Evolutionary conservation across 2,329 filamentous ascomycete genomes (phyloP).

Genomic region (Meredithiella fracta): DNA sequence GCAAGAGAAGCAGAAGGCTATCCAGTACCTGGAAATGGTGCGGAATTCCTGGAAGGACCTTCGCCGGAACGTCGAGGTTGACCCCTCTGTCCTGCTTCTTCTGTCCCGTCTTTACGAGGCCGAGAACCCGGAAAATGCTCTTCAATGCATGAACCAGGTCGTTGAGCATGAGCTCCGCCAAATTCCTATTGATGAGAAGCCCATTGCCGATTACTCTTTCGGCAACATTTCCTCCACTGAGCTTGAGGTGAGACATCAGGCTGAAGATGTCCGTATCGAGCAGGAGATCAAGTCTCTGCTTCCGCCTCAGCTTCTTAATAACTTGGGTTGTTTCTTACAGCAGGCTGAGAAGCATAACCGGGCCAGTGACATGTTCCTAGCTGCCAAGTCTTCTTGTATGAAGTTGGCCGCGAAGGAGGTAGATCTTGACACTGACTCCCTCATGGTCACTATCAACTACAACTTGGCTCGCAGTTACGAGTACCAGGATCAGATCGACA

Average conservation of each 20-base stretch:
- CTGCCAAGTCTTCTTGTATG: conserved; percentile 76
- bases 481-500: conserved; percentile 59
- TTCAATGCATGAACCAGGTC: conserved; percentile 82
- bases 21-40: conserved; percentile 67
- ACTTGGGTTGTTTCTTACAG: conserved; percentile 91
- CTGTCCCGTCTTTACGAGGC: conserved; percentile 79
- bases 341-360: conserved; percentile 66
- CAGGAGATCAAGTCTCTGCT: conserved; percentile 56
- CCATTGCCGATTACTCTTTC: conserved; percentile 21
- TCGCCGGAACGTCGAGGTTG: conserved; percentile 65
- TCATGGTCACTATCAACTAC: conserved; percentile 92
- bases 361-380: conserved; percentile 78
- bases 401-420: conserved; percentile 49
- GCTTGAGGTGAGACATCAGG: conserved; percentile 3
- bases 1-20: conserved; percentile 70
- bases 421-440: conserved; percentile 71
- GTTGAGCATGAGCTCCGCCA: conserved; percentile 78
- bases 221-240: neutral
- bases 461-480: conserved; percentile 92
- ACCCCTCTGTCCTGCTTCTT: conserved; percentile 79
- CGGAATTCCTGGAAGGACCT: conserved; percentile 82
- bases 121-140: conserved; percentile 72
- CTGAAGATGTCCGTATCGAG: conserved; percentile 42
- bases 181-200: conserved; percentile 35
- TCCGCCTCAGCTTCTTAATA: conserved; percentile 85